Evolutionary conservation across 805 yeast genomes (phyloP).

Genomic region (Lipomyces orientalis): DNA sequence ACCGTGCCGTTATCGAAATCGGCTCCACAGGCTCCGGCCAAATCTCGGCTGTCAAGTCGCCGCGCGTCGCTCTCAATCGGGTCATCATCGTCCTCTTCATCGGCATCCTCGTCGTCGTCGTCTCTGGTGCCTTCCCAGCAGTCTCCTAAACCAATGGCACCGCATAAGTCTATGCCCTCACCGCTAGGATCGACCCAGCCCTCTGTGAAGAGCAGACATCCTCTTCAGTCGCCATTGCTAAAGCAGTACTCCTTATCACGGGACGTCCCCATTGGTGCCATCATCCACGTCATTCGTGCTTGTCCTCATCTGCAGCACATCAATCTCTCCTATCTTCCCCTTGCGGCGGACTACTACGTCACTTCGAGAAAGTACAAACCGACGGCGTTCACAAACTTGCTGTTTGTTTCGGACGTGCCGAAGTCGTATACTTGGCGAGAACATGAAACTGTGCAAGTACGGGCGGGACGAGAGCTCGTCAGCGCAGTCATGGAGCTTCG

Average conservation of each 20-base stretch:
- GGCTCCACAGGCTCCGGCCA: neutral
- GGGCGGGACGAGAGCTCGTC: slow-evolving; percentile 41
- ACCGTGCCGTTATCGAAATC: slow-evolving; percentile 10
- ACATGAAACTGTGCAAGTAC: slow-evolving; percentile 40
- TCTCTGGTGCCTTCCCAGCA: neutral
- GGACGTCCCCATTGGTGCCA: slow-evolving; percentile 79
- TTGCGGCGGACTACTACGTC: slow-evolving; percentile 68
- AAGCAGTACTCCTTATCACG: slow-evolving; percentile 67
- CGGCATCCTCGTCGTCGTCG: slow-evolving; percentile 16
- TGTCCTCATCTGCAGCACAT: slow-evolving; percentile 66
- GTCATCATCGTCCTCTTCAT: slow-evolving; percentile 13
- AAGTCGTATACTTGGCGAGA: slow-evolving; percentile 42
- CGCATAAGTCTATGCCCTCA: neutral
- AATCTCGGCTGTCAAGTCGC: slow-evolving; percentile 6
- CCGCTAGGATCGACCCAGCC: neutral
- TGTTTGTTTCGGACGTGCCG: slow-evolving; percentile 49
- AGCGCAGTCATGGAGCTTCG: slow-evolving; percentile 43
- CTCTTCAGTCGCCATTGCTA: slow-evolving; percentile 53
- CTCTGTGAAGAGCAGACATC: slow-evolving; percentile 65
- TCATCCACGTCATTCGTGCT: slow-evolving; percentile 68
- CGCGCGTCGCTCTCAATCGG: slow-evolving; percentile 8
- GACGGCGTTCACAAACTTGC: slow-evolving; percentile 31
- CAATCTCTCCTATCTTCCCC: slow-evolving; percentile 64
- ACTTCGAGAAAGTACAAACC: slow-evolving; percentile 32
- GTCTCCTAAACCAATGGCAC: neutral